Evolutionary conservation across 192 early-diverging fungal genomes (phyloP).

Genomic region (Mycoemilia scoparia): DNA sequence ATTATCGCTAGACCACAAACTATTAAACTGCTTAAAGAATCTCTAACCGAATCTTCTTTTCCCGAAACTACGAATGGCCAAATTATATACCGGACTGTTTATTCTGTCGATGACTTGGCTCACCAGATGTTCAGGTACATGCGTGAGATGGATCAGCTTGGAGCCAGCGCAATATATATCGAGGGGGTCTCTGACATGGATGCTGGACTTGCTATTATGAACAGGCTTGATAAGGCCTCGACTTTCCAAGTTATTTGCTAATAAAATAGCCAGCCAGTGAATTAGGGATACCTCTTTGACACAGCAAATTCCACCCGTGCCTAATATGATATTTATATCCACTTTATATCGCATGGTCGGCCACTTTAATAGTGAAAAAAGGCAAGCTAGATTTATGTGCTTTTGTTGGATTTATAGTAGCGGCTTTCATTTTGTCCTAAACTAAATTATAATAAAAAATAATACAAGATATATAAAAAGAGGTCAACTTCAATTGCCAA

Average conservation of each 20-base stretch:
- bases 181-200: constrained; percentile 72
- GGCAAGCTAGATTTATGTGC: no score
- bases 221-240: constrained; percentile 80
- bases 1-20: constrained; percentile 2
- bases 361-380: no score
- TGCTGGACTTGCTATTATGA: constrained; percentile 96
- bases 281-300: not conserved
- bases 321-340: not conserved
- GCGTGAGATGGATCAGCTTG: constrained; percentile 49
- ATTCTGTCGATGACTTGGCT: constrained; percentile 47
- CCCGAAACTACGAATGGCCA: not conserved
- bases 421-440: no score
- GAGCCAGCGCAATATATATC: constrained; percentile 62
- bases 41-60: not conserved
- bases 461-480: no score
- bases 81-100: constrained; percentile 8
- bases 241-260: constrained; percentile 23
- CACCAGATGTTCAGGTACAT: constrained; percentile 62
- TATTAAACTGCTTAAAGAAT: not conserved
- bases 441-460: no score
- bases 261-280: not conserved
- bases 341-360: not conserved
- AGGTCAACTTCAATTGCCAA: no score
- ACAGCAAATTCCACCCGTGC: not conserved
- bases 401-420: no score